These are phyloP conservation scores for Aspergillus costaricaensis DNA, from an alignment of 2,329 filamentous ascomycete species.

Conservation along the genomic window DNA sequence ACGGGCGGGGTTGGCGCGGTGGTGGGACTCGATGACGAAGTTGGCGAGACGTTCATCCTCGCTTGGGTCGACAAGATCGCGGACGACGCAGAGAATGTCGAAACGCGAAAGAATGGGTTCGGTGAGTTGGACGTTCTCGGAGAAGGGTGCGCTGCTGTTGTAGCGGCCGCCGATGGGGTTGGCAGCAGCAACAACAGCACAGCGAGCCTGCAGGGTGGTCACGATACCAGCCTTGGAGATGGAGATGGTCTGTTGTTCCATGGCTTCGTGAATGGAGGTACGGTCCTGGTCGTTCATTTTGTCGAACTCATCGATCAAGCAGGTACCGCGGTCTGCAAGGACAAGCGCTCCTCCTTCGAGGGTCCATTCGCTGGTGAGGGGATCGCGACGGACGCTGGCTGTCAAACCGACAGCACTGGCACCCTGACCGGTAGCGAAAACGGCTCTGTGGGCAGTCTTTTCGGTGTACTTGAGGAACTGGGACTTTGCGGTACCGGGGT, in stretches of 20 bases:
- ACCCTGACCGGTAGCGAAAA: slow-evolving; percentile 96
- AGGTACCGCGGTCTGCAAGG: slow-evolving; percentile 90
- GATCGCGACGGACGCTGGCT: slow-evolving; percentile 91
- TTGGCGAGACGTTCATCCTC: slow-evolving; percentile 92
- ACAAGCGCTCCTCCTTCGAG: slow-evolving; percentile 94
- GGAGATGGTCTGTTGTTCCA: slow-evolving; percentile 99
- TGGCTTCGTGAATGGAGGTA: slow-evolving; percentile 97
- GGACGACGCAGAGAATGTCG: slow-evolving; percentile 93
- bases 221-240: slow-evolving; percentile 99
- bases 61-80: slow-evolving; percentile 87
- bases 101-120: slow-evolving; percentile 98
- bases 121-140: slow-evolving; percentile 92
- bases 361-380: slow-evolving; percentile 95
- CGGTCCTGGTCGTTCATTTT: slow-evolving; percentile 99
- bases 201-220: slow-evolving; percentile 92
- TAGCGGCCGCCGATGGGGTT: slow-evolving; percentile 96
- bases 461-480: slow-evolving; percentile 97
- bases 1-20: slow-evolving; percentile 75
- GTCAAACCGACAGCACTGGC: slow-evolving; percentile 97
- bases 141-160: slow-evolving; percentile 94
- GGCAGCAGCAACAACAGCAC: slow-evolving; percentile 92
- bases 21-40: slow-evolving; percentile 94
- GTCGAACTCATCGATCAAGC: slow-evolving; percentile 97
- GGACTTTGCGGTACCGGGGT: slow-evolving; percentile 96
- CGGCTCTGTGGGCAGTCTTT: slow-evolving; percentile 93